Conservation (phyloP, 768 basidiomycete species). For the Kwoniella europaea region DNA sequence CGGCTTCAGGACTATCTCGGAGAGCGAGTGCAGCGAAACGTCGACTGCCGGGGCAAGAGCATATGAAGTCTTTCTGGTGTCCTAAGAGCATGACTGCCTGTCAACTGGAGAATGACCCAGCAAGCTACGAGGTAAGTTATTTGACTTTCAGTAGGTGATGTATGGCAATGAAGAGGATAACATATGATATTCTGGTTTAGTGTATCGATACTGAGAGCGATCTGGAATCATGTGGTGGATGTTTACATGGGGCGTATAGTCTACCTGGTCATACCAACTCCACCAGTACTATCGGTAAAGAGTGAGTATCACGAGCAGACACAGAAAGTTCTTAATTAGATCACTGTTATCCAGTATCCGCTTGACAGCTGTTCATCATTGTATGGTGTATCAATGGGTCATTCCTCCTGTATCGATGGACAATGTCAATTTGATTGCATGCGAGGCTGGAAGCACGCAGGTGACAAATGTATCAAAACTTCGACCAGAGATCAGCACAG, state of each 20-base stretch:
- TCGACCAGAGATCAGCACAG: background rate
- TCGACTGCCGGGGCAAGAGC: background rate
- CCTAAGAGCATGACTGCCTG: background rate
- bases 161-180: background rate
- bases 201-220: slow-evolving; percentile 1
- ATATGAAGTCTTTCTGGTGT: background rate
- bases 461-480: background rate
- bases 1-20: background rate
- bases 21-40: background rate
- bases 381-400: background rate
- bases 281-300: background rate
- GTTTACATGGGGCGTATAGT: background rate
- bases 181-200: background rate
- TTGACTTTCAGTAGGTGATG: background rate
- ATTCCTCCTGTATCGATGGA: background rate
- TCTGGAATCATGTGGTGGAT: slow-evolving; percentile 1
- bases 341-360: background rate
- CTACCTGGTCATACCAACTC: background rate
- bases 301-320: background rate
- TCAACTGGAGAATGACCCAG: background rate
- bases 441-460: background rate
- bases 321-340: too few relatives aligned
- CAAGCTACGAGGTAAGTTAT: background rate
- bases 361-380: background rate
- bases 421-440: background rate